Percentiles rank a stretch among this genome's conserved stretches.
Conservation (phyloP, 1,284 basidiomycete genomes). For the Naganishia cerealis region DNA sequence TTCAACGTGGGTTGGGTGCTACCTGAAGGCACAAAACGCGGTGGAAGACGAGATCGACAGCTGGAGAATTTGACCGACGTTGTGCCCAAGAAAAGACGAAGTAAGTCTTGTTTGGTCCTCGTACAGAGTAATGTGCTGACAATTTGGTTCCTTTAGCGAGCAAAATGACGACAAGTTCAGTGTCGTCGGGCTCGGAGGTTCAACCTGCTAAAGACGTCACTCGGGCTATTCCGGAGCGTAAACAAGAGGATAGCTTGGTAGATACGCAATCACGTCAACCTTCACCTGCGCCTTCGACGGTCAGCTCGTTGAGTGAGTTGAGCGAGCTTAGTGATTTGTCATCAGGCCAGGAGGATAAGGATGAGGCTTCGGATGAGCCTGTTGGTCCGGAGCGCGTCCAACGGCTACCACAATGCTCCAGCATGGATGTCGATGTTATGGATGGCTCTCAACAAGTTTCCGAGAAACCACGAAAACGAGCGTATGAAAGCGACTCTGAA, state of each 20-base stretch:
- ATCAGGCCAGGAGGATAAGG: background rate
- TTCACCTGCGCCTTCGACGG: background rate
- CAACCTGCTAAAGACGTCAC: background rate
- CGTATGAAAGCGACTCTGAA: slow-evolving; percentile 9
- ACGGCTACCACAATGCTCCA: background rate
- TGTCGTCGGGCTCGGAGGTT: background rate
- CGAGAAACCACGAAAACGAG: slow-evolving; percentile 4
- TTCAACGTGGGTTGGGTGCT: slow-evolving; percentile 70
- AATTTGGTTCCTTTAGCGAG: background rate
- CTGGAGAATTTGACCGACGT: background rate
- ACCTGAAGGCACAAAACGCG: slow-evolving; percentile 67
- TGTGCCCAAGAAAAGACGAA: slow-evolving; percentile 5
- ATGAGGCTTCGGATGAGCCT: slow-evolving; percentile 1
- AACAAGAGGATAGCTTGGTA: background rate
- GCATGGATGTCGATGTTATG: background rate
- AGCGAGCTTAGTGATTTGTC: slow-evolving; percentile 19
- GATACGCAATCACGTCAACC: background rate
- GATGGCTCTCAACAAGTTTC: background rate
- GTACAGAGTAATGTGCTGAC: background rate
- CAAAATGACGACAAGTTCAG: slow-evolving; percentile 15
- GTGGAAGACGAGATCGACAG: slow-evolving; percentile 47
- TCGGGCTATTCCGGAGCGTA: background rate
- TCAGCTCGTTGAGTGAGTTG: slow-evolving; percentile 7
- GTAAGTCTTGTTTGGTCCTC: background rate
- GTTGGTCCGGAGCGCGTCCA: background rate